Evolutionary conservation across 768 basidiomycete genomes (phyloP).

Genomic region (Leccinum variicolor): DNA sequence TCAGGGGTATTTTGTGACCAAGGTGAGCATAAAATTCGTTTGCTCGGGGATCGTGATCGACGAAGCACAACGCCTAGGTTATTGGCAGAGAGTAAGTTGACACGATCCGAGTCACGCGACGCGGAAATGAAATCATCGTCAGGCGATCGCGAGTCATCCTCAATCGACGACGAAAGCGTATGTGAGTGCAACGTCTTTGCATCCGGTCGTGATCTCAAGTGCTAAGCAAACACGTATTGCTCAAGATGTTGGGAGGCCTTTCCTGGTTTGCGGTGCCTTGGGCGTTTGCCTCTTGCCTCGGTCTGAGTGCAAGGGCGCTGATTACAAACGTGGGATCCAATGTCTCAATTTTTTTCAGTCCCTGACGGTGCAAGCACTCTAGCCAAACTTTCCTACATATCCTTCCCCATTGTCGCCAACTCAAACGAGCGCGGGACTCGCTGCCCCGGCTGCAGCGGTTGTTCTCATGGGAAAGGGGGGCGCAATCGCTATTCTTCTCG

Average conservation of each 20-base stretch:
- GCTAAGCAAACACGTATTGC: background rate
- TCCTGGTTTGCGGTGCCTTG: conserved; percentile 59
- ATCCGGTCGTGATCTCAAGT: background rate
- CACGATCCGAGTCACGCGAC: background rate
- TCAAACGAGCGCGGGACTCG: conserved; percentile 42
- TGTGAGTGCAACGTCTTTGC: conserved; percentile 23
- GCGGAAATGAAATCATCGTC: background rate
- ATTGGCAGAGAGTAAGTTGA: conserved; percentile 47
- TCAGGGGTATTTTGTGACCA: conserved; percentile 51
- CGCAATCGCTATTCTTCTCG: conserved; percentile 41
- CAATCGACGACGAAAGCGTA: conserved; percentile 51
- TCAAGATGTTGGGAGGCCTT: conserved; percentile 52
- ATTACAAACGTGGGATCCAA: conserved; percentile 26
- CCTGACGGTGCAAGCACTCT: background rate
- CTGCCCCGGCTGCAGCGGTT: conserved; percentile 44
- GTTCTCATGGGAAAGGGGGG: conserved; percentile 46
- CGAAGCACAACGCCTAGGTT: conserved; percentile 30
- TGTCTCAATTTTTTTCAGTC: too few species aligned
- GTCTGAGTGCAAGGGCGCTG: conserved; percentile 39
- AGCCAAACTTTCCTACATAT: conserved; percentile 55
- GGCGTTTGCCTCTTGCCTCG: conserved; percentile 46
- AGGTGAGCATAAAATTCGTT: conserved; percentile 25
- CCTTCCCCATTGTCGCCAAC: conserved; percentile 39
- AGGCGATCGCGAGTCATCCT: conserved; percentile 52
- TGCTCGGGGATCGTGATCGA: background rate